Percentiles rank a stretch among this genome's conserved stretches.
Conservation (phyloP, 208 protist genomes). For the Leishmania braziliensis region DNA sequence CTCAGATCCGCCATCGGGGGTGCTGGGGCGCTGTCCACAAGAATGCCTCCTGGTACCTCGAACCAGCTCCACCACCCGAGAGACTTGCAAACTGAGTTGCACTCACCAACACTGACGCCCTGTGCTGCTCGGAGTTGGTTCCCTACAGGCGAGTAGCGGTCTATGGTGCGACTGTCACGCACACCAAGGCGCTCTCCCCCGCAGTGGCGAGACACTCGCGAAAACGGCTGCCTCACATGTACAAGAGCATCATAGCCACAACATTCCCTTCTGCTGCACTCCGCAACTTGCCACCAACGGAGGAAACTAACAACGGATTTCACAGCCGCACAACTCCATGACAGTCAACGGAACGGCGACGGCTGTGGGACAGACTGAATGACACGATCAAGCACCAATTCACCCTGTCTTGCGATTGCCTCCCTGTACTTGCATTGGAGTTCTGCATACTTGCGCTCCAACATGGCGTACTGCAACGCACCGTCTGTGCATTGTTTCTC, state of each 20-base stretch:
- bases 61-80: background rate
- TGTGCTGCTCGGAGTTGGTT: background rate
- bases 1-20: background rate
- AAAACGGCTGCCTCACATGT: background rate
- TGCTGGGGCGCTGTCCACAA: background rate
- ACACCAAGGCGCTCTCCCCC: background rate
- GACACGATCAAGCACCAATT: constrained; percentile 19
- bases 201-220: background rate
- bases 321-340: background rate
- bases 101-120: background rate
- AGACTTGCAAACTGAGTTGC: background rate
- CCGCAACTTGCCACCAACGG: background rate
- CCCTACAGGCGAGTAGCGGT: background rate
- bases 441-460: constrained; percentile 13
- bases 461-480: constrained; percentile 8
- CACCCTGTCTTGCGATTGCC: background rate
- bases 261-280: background rate
- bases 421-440: constrained; percentile 8
- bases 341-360: background rate
- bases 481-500: background rate
- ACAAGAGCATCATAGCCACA: background rate
- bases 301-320: background rate
- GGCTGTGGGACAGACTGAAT: constrained; percentile 10
- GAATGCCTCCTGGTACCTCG: background rate
- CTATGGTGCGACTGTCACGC: background rate